Conservation (phyloP, 1,284 basidiomycete species). For the Apiotrichum montevideense region DNA sequence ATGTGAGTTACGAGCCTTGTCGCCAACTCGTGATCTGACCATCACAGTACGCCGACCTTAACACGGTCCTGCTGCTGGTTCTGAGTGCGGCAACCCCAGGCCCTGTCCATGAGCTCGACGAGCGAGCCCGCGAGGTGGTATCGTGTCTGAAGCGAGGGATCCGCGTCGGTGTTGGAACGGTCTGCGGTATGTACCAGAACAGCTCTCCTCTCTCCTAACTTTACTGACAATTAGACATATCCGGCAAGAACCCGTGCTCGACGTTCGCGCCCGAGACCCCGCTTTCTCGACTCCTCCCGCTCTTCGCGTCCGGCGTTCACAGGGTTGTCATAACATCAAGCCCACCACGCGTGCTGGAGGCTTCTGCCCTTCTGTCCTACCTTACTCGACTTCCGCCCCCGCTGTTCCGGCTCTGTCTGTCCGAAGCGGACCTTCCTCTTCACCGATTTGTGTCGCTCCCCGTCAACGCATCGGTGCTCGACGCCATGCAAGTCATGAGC, state of each 20-base stretch:
- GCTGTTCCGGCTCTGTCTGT: slow-evolving; percentile 18
- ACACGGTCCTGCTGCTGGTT: slow-evolving; percentile 34
- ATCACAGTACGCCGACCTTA: slow-evolving; percentile 33
- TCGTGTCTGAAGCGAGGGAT: slow-evolving; percentile 15
- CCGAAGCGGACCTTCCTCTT: slow-evolving; percentile 22
- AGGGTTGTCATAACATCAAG: slow-evolving; percentile 22
- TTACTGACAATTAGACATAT: slow-evolving; percentile 24
- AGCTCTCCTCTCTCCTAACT: too few species aligned
- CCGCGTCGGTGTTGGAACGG: slow-evolving; percentile 21
- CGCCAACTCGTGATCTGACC: too few species aligned
- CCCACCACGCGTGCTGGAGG: slow-evolving; percentile 22
- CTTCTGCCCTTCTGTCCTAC: slow-evolving; percentile 24
- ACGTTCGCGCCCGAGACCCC: slow-evolving; percentile 17
- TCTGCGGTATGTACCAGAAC: slow-evolving; percentile 24
- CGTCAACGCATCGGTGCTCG: slow-evolving; percentile 26
- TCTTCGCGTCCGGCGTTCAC: slow-evolving; percentile 36
- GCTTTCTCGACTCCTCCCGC: slow-evolving; percentile 23
- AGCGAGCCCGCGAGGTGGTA: slow-evolving; percentile 19
- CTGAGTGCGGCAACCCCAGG: slow-evolving; percentile 22
- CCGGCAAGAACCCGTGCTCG: slow-evolving; percentile 34
- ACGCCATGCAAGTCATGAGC: slow-evolving; percentile 40
- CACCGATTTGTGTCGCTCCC: slow-evolving; percentile 32
- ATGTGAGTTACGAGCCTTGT: slow-evolving; percentile 20
- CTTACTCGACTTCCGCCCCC: slow-evolving; percentile 23
- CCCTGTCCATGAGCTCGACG: slow-evolving; percentile 11